Base-by-base conservation (phyloP, 768 basidiomycete species). In the Boletus tylopilopsis region DNA sequence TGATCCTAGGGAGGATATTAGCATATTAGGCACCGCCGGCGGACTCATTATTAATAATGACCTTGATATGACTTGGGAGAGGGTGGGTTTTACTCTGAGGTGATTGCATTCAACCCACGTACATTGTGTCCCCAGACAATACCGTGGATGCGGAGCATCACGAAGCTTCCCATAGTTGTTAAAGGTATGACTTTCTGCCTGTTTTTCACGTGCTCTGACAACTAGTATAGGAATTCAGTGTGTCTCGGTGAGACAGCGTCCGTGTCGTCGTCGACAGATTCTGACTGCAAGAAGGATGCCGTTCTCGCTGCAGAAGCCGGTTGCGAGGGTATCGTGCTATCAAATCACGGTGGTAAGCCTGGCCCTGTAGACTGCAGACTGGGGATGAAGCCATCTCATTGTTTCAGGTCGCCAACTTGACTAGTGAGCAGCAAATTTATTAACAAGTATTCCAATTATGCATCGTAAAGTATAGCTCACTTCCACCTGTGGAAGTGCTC, bases 321-420 rank as follows among this genome's bases (percentile, higher is more conserved):
- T 12, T 85, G 90, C 16, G 85, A 94, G 49, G 94, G 88, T 5
- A 91, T 97, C 53, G 74, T 94, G 48, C 70, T 97, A 9, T 90
- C 87, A 1, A 97, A 97, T 57, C 94, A 97, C 58, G 94, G 94
- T 47, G 94, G 90, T 78, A 59, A 56, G 69, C 15, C 37, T 35
- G 15, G 37, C 22, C 8, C 39, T 41, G n/a, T n/a, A n/a, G n/a
- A n/a, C n/a, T 15, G 25, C 6, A 37, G 35, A 39, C 21, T 24
- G 13, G 18, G 19, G 32, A 43, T 6, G 11, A 36, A 33, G 45
- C 55, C 21, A 54, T 46, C n/a, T 43, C 25, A 22, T 10, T 35
- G 13, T 46, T 27, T 35, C 42, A 58, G 86, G 87, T 35, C 79
- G 92, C 23, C 90, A 94, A 66, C 70, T 94, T 45, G 90, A 93